A percentile compares a stretch with the other conserved stretches of the same genome.
These are phyloP conservation scores for Tetracladium marchalianum DNA, from an alignment of 495 filamentous ascomycete genomes.

Conservation along the genomic window DNA sequence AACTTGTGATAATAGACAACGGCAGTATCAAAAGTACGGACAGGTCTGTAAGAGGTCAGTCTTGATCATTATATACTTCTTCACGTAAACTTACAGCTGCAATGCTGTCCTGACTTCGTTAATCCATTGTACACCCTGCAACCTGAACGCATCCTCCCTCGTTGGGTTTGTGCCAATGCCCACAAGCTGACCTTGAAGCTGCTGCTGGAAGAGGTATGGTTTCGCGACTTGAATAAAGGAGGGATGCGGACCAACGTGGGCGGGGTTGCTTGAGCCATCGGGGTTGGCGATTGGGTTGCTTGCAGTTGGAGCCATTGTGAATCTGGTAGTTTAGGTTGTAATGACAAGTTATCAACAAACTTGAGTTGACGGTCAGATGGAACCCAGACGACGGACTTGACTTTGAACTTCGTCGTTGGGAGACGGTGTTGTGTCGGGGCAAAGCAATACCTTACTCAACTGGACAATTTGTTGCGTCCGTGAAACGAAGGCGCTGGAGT, in stretches of 20 bases:
- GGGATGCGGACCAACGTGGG: constrained; percentile 49
- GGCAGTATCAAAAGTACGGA: constrained; percentile 77
- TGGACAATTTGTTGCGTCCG: no score
- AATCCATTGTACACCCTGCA: constrained; percentile 74
- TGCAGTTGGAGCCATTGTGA: no score
- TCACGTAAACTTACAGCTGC: constrained; percentile 47
- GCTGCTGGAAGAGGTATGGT: constrained; percentile 56
- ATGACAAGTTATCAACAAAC: no score
- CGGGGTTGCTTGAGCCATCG: constrained; percentile 4
- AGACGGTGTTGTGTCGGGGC: no score
- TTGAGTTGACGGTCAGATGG: no score
- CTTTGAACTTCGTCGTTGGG: no score
- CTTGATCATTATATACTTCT: background rate
- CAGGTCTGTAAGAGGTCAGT: constrained; percentile 40
- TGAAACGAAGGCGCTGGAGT: no score
- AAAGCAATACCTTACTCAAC: no score
- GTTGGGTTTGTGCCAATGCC: constrained; percentile 43
- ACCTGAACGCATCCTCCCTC: constrained; percentile 57
- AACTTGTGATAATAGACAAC: constrained; percentile 84
- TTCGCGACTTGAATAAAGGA: constrained; percentile 63
- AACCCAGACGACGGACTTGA: no score
- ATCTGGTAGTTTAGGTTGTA: no score
- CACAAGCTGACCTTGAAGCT: constrained; percentile 46
- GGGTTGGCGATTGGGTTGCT: no score
- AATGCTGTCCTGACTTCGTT: constrained; percentile 64